These are phyloP conservation scores for Ichthyophthirius multifiliis DNA, from an alignment of 169 alveolate genomes.

Conservation along the genomic window DNA sequence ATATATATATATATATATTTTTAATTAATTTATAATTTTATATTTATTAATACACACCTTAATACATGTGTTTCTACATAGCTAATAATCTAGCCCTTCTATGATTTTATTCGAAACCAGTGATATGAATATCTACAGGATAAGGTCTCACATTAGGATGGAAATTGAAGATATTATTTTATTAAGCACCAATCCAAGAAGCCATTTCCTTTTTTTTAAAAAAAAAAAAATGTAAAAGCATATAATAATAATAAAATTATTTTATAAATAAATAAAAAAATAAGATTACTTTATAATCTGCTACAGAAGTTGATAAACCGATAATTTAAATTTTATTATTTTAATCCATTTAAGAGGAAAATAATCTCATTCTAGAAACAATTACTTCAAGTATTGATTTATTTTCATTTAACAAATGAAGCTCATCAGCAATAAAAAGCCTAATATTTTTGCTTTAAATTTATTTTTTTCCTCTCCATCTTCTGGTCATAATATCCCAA, in stretches of 20 bases:
- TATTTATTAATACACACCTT: conserved; percentile 84
- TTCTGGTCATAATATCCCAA: conserved; percentile 92
- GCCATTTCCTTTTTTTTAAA: conserved; percentile 82
- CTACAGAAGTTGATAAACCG: conserved; percentile 74
- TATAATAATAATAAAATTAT: neutral
- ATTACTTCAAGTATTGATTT: conserved; percentile 92
- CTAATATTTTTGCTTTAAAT: conserved; percentile 71
- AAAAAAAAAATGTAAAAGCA: conserved; percentile 65
- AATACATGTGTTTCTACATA: conserved; percentile 91
- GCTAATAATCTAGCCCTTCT: conserved; percentile 86
- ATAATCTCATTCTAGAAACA: conserved; percentile 93
- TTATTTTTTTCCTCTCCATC: conserved; percentile 86
- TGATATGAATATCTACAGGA: conserved; percentile 66
- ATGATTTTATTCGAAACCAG: conserved; percentile 86
- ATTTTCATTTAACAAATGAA: conserved; percentile 86
- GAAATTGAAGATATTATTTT: conserved; percentile 74
- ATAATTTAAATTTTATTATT: conserved; percentile 75
- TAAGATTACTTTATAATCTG: conserved; percentile 41
- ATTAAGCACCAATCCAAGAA: conserved; percentile 88
- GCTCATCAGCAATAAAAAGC: conserved; percentile 93
- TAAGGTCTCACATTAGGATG: conserved; percentile 81
- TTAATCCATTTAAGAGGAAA: conserved; percentile 85
- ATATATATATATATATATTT: neutral
- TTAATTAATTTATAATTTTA: conserved; percentile 14
- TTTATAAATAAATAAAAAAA: too few species aligned